Base-by-base conservation (phyloP, 2,329 filamentous ascomycete genomes). In the Claviceps digitariae region DNA sequence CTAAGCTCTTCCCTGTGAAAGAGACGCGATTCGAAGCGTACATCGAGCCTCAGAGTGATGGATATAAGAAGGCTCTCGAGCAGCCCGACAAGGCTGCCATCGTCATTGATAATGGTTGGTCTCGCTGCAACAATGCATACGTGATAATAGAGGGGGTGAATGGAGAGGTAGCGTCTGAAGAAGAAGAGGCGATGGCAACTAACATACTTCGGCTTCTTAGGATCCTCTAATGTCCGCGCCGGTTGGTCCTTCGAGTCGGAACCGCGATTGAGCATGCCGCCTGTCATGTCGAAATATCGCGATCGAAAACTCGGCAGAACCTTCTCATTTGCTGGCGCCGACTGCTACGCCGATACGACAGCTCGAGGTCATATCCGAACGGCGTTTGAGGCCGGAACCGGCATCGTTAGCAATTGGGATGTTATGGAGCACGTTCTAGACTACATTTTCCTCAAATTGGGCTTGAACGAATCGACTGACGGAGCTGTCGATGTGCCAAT, bases 391-490 rank as follows among this genome's bases (percentile, higher is more conserved):
- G 80, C 85, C 2, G 90, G 90, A 25, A 91, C 85, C 46, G 91
- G 90, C 58, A 85, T 98, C 48, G 82, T 97, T 56, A 90, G 88
- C 67, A 97, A 97, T 66, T 98, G 94, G 90, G 93, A 98, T 68
- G 90, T 90, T 36, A 90, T 95, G 82, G 93, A 98, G 69, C 90
- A 91, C 55, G 77, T 96, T 5, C 72, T 98, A 48, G 93, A 98
- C 71, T 96, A 96, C 68, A 79, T 90, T 44, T 98, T 98, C 67
- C 76, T 96, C 60, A 97, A 96, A 71, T 73, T 98, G 52, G 93
- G 93, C 4, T 78, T 98, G 60, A 89, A 94, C 59, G 82, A 82
- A 17, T 74, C 75, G 4, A 52, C 49, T 20, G 81, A 84, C 49
- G 88, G 87, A 9, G 75, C 79, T 25, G 82, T 98, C 57, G 89